Conservation (phyloP, 73 alveolate species). For the Diophrys appendiculata region DNA sequence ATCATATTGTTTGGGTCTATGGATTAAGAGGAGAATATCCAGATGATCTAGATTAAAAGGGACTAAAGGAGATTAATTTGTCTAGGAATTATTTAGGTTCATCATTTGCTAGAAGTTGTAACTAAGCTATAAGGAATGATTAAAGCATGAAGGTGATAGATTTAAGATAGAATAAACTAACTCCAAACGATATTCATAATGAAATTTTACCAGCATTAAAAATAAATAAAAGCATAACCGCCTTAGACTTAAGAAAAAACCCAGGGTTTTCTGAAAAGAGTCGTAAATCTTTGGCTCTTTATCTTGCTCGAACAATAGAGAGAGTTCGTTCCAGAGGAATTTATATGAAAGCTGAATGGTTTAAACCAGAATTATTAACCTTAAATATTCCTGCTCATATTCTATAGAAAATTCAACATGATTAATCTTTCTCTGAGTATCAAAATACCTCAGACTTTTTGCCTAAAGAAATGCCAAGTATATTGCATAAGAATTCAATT, state of each 20-base stretch:
- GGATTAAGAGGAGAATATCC: constrained; percentile 74
- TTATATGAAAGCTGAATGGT: background rate
- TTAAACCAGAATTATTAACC: background rate
- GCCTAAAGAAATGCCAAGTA: no score
- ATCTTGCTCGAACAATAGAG: constrained; percentile 21
- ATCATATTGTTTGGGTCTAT: constrained; percentile 63
- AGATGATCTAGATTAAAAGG: constrained; percentile 39
- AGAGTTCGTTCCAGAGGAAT: constrained; percentile 17
- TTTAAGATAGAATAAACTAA: constrained; percentile 40
- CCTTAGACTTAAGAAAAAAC: constrained; percentile 65
- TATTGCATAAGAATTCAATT: no score
- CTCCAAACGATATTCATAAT: constrained; percentile 41
- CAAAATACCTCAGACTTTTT: no score
- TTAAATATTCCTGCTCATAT: background rate
- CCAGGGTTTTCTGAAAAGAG: constrained; percentile 27
- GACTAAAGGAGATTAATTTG: constrained; percentile 48
- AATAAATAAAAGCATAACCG: background rate
- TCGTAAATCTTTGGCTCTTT: constrained; percentile 19
- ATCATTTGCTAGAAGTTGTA: constrained; percentile 44
- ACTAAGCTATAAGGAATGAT: constrained; percentile 48
- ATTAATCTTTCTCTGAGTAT: no score
- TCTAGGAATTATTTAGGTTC: constrained; percentile 56
- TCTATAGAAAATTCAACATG: no score
- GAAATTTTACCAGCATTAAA: background rate
- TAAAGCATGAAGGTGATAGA: constrained; percentile 65